phyloP scores from a whole-genome alignment of 2,329 filamentous ascomycete species.

The Fusarium napiforme region DNA sequence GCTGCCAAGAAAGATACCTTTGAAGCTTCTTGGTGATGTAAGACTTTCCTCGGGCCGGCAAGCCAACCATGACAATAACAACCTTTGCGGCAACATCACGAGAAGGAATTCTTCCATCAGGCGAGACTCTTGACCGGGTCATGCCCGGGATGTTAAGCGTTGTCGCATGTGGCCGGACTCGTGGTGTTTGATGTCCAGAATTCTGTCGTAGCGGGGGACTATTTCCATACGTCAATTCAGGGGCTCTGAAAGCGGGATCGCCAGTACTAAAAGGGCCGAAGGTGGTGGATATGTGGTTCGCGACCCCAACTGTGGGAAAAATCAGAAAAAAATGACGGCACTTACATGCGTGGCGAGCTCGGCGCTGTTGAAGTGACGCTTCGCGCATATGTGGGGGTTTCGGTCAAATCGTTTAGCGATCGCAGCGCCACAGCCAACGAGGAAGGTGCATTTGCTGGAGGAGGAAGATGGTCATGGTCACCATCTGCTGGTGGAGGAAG shows the following conservation, averaged over 20 bases:
- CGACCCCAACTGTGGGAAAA: slow-evolving; percentile 23
- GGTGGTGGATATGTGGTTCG: slow-evolving; percentile 35
- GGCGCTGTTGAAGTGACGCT: slow-evolving; percentile 69
- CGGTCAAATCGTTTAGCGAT: slow-evolving; percentile 58
- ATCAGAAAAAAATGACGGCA: slow-evolving; percentile 29
- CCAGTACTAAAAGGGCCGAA: slow-evolving; percentile 39
- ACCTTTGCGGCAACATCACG: slow-evolving; percentile 96
- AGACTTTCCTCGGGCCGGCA: slow-evolving; percentile 95
- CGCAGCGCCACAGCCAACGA: slow-evolving; percentile 56
- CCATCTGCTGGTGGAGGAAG: slow-evolving; percentile 51
- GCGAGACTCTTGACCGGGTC: slow-evolving; percentile 94
- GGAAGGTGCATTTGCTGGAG: slow-evolving; percentile 40
- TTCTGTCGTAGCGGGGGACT: slow-evolving; percentile 77
- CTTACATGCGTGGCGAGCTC: slow-evolving; percentile 68
- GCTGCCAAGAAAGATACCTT: slow-evolving; percentile 95
- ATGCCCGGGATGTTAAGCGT: slow-evolving; percentile 97
- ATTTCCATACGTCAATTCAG: slow-evolving; percentile 40
- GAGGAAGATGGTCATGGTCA: slow-evolving; percentile 45
- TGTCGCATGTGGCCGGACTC: slow-evolving; percentile 84
- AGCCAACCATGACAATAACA: slow-evolving; percentile 97
- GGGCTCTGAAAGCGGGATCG: slow-evolving; percentile 28
- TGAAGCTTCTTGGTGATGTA: slow-evolving; percentile 99
- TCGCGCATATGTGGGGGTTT: slow-evolving; percentile 66
- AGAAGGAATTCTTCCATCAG: slow-evolving; percentile 92
- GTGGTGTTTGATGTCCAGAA: slow-evolving; percentile 80